Evolutionary conservation across 2,329 filamentous ascomycete genomes (phyloP).

Genomic region (Exophiala oligosperma): DNA sequence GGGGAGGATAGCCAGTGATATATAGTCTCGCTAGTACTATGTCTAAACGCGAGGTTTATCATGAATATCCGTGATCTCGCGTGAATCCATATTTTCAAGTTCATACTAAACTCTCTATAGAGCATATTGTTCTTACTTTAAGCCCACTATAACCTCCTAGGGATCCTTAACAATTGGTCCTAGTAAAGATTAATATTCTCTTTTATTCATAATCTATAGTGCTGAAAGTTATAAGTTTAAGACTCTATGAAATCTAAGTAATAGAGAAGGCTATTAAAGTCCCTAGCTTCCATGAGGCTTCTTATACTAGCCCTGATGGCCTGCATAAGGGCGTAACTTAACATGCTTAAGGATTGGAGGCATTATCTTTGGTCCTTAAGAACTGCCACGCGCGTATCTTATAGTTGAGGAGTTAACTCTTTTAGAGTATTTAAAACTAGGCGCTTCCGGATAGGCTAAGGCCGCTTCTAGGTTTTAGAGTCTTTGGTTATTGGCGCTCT

Average conservation of each 20-base stretch:
- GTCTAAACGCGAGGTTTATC: background rate
- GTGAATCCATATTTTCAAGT: slow-evolving; percentile 1
- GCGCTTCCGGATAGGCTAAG: background rate
- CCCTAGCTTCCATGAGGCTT: background rate
- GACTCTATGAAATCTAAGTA: background rate
- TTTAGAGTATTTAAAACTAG: background rate
- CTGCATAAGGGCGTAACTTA: background rate
- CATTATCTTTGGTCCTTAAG: background rate
- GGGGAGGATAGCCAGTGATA: background rate
- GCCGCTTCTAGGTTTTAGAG: background rate
- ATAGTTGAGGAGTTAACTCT: background rate
- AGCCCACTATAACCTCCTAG: background rate
- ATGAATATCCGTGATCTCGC: background rate
- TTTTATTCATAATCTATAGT: background rate
- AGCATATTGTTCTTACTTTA: background rate
- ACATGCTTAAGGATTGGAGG: background rate
- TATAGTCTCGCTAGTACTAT: background rate
- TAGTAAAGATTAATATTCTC: background rate
- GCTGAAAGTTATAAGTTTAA: background rate
- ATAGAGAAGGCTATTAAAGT: background rate
- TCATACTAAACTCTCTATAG: background rate
- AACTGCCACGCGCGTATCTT: background rate
- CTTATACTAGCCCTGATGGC: background rate
- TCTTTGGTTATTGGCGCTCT: background rate
- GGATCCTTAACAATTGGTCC: background rate